Conservation (phyloP, 306 rosid species). For the Prunus mongolica region DNA sequence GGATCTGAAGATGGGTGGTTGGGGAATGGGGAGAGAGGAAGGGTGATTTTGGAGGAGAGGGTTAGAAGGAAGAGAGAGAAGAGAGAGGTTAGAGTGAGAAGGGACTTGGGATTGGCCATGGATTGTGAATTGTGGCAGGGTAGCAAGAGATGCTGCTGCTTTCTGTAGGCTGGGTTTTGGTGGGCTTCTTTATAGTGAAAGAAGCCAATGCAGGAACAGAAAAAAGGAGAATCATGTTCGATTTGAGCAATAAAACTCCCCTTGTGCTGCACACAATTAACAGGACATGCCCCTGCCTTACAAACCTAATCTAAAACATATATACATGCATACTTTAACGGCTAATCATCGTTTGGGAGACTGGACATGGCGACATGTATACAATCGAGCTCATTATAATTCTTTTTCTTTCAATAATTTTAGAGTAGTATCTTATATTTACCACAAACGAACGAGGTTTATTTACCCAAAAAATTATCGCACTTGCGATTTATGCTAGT, state of each 20-base stretch:
- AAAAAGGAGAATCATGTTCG: constrained; percentile 24
- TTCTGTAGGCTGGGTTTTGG: neutral
- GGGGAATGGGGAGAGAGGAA: constrained; percentile 43
- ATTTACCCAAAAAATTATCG: no score
- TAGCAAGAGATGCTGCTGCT: neutral
- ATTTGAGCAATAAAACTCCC: constrained; percentile 6
- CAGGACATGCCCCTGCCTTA: constrained; percentile 7
- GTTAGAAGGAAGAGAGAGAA: constrained; percentile 25
- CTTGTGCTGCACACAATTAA: constrained; percentile 1
- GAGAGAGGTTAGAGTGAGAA: constrained; percentile 19
- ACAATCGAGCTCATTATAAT: no score
- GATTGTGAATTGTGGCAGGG: neutral
- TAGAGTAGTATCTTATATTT: no score
- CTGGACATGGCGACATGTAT: no score
- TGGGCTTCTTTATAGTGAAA: neutral
- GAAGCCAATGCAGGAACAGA: no score
- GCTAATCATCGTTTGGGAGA: no score
- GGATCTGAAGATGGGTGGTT: constrained; percentile 46
- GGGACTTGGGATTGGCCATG: constrained; percentile 19
- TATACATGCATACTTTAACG: no score
- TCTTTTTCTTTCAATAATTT: no score
- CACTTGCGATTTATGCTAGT: neutral
- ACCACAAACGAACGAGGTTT: no score
- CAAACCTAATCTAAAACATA: no score
- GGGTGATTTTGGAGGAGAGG: constrained; percentile 29